phyloP scores from a whole-genome alignment of 495 filamentous ascomycete genomes.

The Beverwykella pulmonaria region DNA sequence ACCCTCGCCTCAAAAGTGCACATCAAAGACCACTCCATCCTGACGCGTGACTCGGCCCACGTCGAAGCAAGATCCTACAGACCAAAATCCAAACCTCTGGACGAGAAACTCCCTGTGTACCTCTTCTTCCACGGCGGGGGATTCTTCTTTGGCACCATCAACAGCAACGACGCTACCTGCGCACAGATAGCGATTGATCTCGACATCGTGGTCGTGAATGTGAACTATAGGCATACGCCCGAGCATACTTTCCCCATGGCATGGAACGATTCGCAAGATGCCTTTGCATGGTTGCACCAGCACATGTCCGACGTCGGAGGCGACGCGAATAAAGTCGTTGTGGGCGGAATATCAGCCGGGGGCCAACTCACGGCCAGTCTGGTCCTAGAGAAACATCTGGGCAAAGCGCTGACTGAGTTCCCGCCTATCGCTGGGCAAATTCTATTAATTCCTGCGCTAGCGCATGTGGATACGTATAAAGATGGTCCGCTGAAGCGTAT shows the following conservation, averaged over 20 bases:
- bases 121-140: conserved; percentile 35
- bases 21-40: conserved; percentile 14
- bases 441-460: conserved; percentile 14
- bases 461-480: conserved; percentile 1
- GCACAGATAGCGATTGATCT: conserved; percentile 7
- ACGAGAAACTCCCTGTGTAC: conserved; percentile 16
- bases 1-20: conserved; percentile 10
- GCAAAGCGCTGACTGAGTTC: neutral
- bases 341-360: conserved; percentile 21
- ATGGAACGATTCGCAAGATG: conserved; percentile 24
- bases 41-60: conserved; percentile 17
- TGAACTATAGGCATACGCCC: conserved; percentile 34
- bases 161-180: conserved; percentile 17
- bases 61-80: conserved; percentile 25
- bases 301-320: conserved; percentile 3
- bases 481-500: neutral
- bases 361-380: conserved; percentile 17
- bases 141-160: conserved; percentile 26
- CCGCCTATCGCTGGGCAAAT: conserved; percentile 20
- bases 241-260: conserved; percentile 29
- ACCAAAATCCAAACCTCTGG: neutral
- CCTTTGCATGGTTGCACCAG: conserved; percentile 25
- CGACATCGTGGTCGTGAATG: conserved; percentile 18
- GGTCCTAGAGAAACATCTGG: conserved; percentile 15
- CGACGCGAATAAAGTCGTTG: conserved; percentile 8